Base-by-base conservation (phyloP, 2,329 filamentous ascomycete species). In the Clarireedia monteithiana region DNA sequence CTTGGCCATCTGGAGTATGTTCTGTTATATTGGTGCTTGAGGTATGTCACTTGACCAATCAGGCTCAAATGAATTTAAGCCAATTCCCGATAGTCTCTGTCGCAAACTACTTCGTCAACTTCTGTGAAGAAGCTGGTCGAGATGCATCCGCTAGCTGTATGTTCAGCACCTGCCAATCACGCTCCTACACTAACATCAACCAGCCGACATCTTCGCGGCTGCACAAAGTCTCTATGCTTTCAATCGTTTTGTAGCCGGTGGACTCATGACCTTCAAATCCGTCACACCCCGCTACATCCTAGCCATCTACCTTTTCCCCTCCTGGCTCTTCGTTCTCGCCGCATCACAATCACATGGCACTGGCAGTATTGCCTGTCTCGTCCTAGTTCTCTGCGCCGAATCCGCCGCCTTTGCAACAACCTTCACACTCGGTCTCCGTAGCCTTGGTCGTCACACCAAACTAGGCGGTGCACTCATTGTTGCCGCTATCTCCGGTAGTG, bases 401-500 rank as follows among this genome's bases (percentile, higher is more conserved):
- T 85, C 80, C 9, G 86, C 89, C 67, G 86, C 85, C 68, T 92
- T 91, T 75, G 87, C 88, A 0, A 91, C 87, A 23, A 91, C 91
- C 66, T 83, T 91, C 30, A 86, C 87, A 0, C 75, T 91, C 1
- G 85, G 85, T 6, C 88, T 91, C 75, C 79, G 86, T 23, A 87
- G 86, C 3, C 76, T 91, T 2, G 88, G 88, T 12, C 79, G 83
- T 24, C 85, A 91, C 72, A 88, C 84, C 36, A 91, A 91, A 75
- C 78, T 86, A 59, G 88, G 87, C 0, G 84, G 82, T 2, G 85
- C 85, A 2, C 86, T 81, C 68, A 83, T 88, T 56, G 79, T 90
- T 1, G 85, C 76, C 1, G 85, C 84, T 61, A 85, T 91, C 1
- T 75, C 79, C 20, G 88, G 88, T n/a, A 88, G 87, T 58, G 86